Base-by-base conservation (phyloP, 2,329 filamentous ascomycete species). In the Pseudocercospora macadamiae region DNA sequence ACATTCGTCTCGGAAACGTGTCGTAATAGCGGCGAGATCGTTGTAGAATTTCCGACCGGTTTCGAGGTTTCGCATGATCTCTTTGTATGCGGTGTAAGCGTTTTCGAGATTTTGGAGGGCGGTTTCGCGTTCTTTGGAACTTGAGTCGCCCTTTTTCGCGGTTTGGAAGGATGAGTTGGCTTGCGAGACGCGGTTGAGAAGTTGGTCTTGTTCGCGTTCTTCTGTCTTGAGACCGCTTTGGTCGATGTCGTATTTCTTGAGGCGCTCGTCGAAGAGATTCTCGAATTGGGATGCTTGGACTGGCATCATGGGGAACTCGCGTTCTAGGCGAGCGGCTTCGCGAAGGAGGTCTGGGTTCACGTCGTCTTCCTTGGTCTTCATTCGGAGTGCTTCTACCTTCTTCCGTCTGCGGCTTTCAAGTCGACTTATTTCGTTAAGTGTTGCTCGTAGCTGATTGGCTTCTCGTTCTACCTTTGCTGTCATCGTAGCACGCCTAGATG, bases 31-130 rank as follows among this genome's bases (percentile, higher is more conserved):
- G 47, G 89, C 90, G 3, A 99, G 82, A 70, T 97, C 93, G 67
- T 99, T 99, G 79, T 97, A 99, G 73, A 99, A 99, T 73, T 95
- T 97, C 54, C 93, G 83, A 0, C 91, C 95, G 0, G 89, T 90
- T 65, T 97, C 93, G 2, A 97, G 82, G 71, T 97, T 96, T 64
- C 86, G 90, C 57, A 96, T 86, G 57, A 97, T 91, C 73, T 99
- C 93, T 76, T 96, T 96, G 79, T 97, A 97, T 76, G 93, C 96
- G 75, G 92, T 87, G 73, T 96, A 97, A 0, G 91, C 93, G 64
- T 90, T 92, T 74, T 97, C 93, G 8, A 99, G 80, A 62, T 84
- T 86, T 75, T 99, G 95, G 49, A 99, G 77, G 0, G 91, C 92
- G 66, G 89, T 84, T 73, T 97, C 93, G 12, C 95, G 86, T 70